A percentile compares a stretch with the other conserved stretches of the same genome.
These are phyloP conservation scores for Pleurotus sapidus DNA, from an alignment of 768 basidiomycete species.

Conservation along the genomic window DNA sequence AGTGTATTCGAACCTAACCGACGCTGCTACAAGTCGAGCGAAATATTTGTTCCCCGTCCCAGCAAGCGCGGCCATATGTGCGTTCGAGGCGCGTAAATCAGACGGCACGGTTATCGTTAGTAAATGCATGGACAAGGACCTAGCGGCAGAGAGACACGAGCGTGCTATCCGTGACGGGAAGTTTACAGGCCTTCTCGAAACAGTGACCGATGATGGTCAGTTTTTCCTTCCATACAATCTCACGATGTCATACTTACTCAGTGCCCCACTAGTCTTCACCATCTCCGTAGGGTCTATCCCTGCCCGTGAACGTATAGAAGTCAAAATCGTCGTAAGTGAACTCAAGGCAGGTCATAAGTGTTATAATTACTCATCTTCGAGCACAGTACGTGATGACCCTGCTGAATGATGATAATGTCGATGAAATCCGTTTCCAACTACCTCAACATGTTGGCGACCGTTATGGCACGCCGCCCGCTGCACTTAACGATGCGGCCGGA, in stretches of 20 bases:
- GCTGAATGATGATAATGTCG: constrained; percentile 42
- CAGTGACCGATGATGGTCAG: constrained; percentile 52
- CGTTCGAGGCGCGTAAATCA: constrained; percentile 45
- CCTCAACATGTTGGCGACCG: constrained; percentile 48
- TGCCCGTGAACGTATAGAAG: constrained; percentile 33
- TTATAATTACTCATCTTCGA: background rate
- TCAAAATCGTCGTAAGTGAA: constrained; percentile 38
- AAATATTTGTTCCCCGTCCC: constrained; percentile 63
- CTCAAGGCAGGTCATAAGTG: no score
- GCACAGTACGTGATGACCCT: constrained; percentile 55
- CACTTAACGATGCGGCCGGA: constrained; percentile 27
- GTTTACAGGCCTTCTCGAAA: constrained; percentile 42
- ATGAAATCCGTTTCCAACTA: constrained; percentile 53
- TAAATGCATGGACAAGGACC: constrained; percentile 43
- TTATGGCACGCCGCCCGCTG: constrained; percentile 45
- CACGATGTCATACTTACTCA: no score
- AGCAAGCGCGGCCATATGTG: constrained; percentile 49
- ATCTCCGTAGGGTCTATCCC: constrained; percentile 57
- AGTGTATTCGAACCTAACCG: constrained; percentile 34
- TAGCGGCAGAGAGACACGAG: constrained; percentile 38
- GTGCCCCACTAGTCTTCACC: constrained; percentile 41
- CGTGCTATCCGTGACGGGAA: constrained; percentile 36
- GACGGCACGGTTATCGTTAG: constrained; percentile 43
- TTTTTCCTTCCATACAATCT: background rate
- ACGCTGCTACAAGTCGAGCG: constrained; percentile 36